Evolutionary conservation across 768 basidiomycete genomes (phyloP), one percentile per base, ranked within the genome.

Genomic region (Paxillus ammoniavirescens): DNA sequence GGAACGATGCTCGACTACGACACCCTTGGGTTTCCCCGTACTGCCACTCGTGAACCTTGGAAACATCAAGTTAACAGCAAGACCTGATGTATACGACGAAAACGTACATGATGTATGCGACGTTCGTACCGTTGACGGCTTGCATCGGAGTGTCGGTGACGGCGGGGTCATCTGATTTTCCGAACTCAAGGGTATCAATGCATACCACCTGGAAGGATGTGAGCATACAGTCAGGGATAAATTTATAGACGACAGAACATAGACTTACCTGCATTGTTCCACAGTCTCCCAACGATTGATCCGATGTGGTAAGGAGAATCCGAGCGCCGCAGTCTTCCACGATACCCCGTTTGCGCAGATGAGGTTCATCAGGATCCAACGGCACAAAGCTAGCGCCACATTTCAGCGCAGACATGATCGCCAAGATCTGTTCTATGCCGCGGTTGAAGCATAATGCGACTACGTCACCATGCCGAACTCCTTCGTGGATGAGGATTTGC

Each of bases 21-120:
- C 62, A 14, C 62, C 61, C 42, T 64, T 64, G 18, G 62, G 62
- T 31, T 50, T 50, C 0, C 62, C 62, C 0, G 62, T 64, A 17
- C 52, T 59, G 8, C 62, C 62, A 23, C 57, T 59, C n/a, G 62
- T 64, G 40, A 55, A 59, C 49, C 54, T 59, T 30, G 28, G 35
- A 36, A 47, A 35, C 17, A 13, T 9, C 10, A 46, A 49, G 37
- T 21, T 9, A 44, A 42, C 4, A 21, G 5, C 38, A 37, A 26
- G 7, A 15, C 8, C 18, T 3, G 8, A 26, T 26, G 9, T 2
- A 40, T 30, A 36, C 12, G 30, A 30, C 10, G 38, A 18, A 15
- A 35, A 50, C 56, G 35, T 26, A 58, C 56, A 63, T 56, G n/a
- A 61, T 48, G 45, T 63, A 63, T 28, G 57, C 57, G 9, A 59